Percentiles rank a stretch among this genome's conserved stretches.
phyloP scores from a whole-genome alignment of 2,329 filamentous ascomycete species.

The Tolypocladium capitatum region DNA sequence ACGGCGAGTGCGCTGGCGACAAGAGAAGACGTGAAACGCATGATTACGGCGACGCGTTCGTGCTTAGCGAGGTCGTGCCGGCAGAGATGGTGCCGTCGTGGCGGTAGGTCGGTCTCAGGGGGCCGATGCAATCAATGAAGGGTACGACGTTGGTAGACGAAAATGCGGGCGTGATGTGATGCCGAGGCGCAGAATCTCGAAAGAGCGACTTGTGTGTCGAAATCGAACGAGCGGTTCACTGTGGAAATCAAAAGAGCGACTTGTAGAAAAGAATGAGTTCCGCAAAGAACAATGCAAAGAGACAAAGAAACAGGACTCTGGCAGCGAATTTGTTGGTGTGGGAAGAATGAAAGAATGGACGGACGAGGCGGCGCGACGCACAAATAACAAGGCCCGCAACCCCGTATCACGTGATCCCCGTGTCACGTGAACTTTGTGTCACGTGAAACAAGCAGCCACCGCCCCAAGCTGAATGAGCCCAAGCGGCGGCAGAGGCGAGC shows the following conservation, averaged over 20 bases:
- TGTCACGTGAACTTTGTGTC: background rate
- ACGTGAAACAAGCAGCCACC: background rate
- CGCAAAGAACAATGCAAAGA: background rate
- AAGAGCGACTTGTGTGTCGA: too few species aligned
- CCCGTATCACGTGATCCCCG: background rate
- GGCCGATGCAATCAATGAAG: background rate
- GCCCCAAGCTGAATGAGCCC: background rate
- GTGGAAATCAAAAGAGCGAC: background rate
- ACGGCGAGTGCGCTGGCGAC: conserved; percentile 26
- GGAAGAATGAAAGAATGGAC: background rate
- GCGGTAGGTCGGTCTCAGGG: background rate
- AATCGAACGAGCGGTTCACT: too few species aligned
- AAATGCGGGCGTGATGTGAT: too few species aligned
- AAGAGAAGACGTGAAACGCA: conserved; percentile 27
- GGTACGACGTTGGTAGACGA: too few species aligned
- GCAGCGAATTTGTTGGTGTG: background rate
- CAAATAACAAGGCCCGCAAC: too few species aligned
- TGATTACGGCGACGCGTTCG: conserved; percentile 8
- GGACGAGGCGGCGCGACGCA: background rate
- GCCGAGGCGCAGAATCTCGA: too few species aligned
- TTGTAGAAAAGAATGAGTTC: background rate
- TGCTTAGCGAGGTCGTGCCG: background rate
- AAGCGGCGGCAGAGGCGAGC: background rate
- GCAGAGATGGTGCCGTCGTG: background rate
- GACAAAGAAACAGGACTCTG: background rate